Evolutionary conservation across 1,139 yeast genomes (phyloP).

Genomic region (Kluyveromyces sp.): DNA sequence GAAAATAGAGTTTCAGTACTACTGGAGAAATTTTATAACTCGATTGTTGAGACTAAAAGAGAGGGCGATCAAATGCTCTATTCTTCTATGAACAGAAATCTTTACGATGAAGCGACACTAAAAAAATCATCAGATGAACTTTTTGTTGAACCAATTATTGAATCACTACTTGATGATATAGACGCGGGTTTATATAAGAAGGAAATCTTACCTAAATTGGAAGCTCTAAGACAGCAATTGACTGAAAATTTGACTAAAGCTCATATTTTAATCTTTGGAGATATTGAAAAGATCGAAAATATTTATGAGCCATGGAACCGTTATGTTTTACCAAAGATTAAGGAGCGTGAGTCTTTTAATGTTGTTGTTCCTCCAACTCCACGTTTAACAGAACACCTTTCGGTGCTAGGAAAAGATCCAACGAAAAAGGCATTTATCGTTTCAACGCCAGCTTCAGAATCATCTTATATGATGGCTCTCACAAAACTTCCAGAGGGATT

Average conservation of each 20-base stretch:
- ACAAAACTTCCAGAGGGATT: constrained; percentile 50
- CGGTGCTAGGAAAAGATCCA: constrained; percentile 50
- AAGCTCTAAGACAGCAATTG: constrained; percentile 47
- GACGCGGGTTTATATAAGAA: constrained; percentile 35
- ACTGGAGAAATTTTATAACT: constrained; percentile 65
- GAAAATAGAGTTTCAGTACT: constrained; percentile 61
- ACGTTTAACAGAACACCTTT: constrained; percentile 45
- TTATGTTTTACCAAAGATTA: constrained; percentile 25
- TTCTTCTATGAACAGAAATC: constrained; percentile 49
- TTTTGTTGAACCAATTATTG: constrained; percentile 52
- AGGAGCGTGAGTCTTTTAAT: not conserved
- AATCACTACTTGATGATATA: constrained; percentile 42
- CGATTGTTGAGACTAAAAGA: constrained; percentile 74
- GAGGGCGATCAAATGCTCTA: constrained; percentile 66
- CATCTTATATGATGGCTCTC: constrained; percentile 61
- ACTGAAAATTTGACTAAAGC: constrained; percentile 51
- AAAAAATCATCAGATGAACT: constrained; percentile 62
- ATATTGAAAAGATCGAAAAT: constrained; percentile 34
- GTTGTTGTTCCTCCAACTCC: constrained; percentile 37
- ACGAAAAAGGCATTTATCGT: constrained; percentile 53
- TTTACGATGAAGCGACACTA: constrained; percentile 52
- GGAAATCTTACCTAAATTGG: constrained; percentile 45
- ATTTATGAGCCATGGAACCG: constrained; percentile 44
- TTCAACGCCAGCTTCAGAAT: constrained; percentile 79
- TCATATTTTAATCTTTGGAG: constrained; percentile 68